A percentile compares a stretch with the other conserved stretches of the same genome.
Evolutionary conservation across 331 rosid genomes (phyloP).

Genomic region (Saraca asoca): DNA sequence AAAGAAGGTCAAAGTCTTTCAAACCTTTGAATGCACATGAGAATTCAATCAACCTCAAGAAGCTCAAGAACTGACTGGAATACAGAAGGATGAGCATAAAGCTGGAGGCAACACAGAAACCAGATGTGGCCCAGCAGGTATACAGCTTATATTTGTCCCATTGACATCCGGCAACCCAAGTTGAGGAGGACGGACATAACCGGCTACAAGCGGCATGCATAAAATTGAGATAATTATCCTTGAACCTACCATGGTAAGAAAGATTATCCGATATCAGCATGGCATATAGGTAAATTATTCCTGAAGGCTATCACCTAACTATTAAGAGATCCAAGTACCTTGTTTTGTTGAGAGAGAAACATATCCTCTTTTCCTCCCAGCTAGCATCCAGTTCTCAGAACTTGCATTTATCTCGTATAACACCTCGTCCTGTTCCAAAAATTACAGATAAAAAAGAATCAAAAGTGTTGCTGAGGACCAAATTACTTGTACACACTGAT

Average conservation of each 20-base stretch:
- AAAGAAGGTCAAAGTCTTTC: slow-evolving; percentile 22
- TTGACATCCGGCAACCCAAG: slow-evolving; percentile 83
- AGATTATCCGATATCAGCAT: too few relatives aligned
- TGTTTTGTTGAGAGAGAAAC: slow-evolving; percentile 67
- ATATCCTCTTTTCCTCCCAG: slow-evolving; percentile 97
- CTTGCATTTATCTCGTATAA: slow-evolving; percentile 81
- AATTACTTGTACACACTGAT: not conserved
- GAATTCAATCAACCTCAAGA: slow-evolving; percentile 26
- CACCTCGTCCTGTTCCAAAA: slow-evolving; percentile 69
- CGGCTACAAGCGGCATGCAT: slow-evolving; percentile 91
- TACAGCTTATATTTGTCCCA: slow-evolving; percentile 75
- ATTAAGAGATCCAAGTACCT: slow-evolving; percentile 52
- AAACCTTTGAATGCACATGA: slow-evolving; percentile 24
- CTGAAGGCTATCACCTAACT: too few relatives aligned
- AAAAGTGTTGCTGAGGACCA: not conserved
- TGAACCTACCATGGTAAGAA: slow-evolving; percentile 60
- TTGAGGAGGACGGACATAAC: slow-evolving; percentile 88
- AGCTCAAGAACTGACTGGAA: slow-evolving; percentile 57
- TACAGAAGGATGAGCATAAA: slow-evolving; percentile 88
- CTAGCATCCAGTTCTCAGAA: slow-evolving; percentile 93
- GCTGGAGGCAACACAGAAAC: slow-evolving; percentile 91
- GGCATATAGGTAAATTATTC: too few relatives aligned
- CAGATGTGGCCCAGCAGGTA: slow-evolving; percentile 93
- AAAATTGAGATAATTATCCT: slow-evolving; percentile 78
- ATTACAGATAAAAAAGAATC: not conserved